Conservation (phyloP, 2,329 filamentous ascomycete species). For the Penicillium sp. region DNA sequence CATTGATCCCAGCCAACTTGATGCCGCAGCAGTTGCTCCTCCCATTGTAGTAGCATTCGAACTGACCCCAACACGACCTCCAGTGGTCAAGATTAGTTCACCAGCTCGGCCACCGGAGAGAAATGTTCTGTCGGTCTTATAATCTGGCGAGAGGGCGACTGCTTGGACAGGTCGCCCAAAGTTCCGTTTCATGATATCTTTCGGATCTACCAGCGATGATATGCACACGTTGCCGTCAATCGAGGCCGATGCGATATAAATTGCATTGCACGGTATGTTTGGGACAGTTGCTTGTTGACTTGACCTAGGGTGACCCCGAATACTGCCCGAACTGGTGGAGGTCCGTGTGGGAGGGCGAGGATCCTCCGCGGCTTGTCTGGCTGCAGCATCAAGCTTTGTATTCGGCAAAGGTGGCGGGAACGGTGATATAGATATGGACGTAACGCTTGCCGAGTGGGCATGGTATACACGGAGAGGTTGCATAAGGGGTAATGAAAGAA, state of each 20-base stretch:
- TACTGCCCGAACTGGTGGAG: slow-evolving; percentile 31
- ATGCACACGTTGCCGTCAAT: slow-evolving; percentile 96
- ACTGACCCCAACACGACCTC: slow-evolving; percentile 75
- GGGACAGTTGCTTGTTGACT: slow-evolving; percentile 52
- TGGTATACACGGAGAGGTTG: slow-evolving; percentile 83
- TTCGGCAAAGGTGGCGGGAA: slow-evolving; percentile 64
- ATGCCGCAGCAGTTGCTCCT: slow-evolving; percentile 72
- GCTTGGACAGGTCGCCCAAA: slow-evolving; percentile 91
- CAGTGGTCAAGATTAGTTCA: slow-evolving; percentile 80
- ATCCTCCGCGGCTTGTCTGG: slow-evolving; percentile 34
- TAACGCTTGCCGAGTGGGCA: slow-evolving; percentile 89
- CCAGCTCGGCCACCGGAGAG: slow-evolving; percentile 88
- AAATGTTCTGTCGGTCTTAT: slow-evolving; percentile 84
- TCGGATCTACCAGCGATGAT: slow-evolving; percentile 79
- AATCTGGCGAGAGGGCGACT: slow-evolving; percentile 92
- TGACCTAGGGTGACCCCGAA: slow-evolving; percentile 30
- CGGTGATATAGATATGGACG: slow-evolving; percentile 85
- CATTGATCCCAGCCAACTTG: slow-evolving; percentile 88
- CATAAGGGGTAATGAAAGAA: slow-evolving; percentile 79
- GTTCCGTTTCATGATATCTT: slow-evolving; percentile 88
- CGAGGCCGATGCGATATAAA: slow-evolving; percentile 90
- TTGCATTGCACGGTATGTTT: slow-evolving; percentile 80
- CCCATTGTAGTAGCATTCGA: slow-evolving; percentile 81
- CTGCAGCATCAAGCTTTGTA: slow-evolving; percentile 38
- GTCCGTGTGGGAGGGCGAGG: slow-evolving; percentile 21